A percentile compares a stretch with the other conserved stretches of the same genome.
Evolutionary conservation across 352 stramenopile species (phyloP).

Genomic region (Pythium rhizo-oryzae): DNA sequence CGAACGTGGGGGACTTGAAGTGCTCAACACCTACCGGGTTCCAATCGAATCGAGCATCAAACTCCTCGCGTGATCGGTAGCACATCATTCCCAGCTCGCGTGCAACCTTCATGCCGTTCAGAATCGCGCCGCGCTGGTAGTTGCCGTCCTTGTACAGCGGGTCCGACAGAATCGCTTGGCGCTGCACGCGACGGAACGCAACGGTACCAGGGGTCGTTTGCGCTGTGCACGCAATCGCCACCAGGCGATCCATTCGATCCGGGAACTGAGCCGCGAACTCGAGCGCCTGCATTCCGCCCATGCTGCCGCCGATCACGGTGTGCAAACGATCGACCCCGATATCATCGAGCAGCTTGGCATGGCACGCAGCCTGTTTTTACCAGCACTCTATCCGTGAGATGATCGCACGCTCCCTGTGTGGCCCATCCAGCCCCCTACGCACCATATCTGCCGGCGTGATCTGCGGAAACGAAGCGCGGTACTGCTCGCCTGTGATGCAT

Average conservation of each 20-base stretch:
- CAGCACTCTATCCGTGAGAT: not conserved
- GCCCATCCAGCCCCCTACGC: not conserved
- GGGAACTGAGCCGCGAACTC: slow-evolving; percentile 88
- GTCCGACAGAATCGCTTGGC: slow-evolving; percentile 80
- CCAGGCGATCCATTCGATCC: slow-evolving; percentile 64
- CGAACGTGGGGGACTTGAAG: slow-evolving; percentile 82
- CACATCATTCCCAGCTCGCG: slow-evolving; percentile 88
- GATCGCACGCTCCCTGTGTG: not conserved
- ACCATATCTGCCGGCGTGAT: slow-evolving; percentile 87
- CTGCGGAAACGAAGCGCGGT: slow-evolving; percentile 77
- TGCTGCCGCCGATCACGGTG: slow-evolving; percentile 85
- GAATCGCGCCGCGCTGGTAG: slow-evolving; percentile 52
- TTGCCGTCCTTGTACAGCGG: slow-evolving; percentile 80
- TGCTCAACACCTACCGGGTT: slow-evolving; percentile 69
- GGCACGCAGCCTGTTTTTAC: slow-evolving; percentile 48
- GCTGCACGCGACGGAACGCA: slow-evolving; percentile 82
- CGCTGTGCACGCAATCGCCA: slow-evolving; percentile 83
- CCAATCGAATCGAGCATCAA: slow-evolving; percentile 88
- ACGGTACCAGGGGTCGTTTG: slow-evolving; percentile 89
- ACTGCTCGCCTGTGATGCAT: slow-evolving; percentile 42
- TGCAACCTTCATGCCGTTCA: slow-evolving; percentile 86
- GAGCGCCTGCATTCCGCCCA: slow-evolving; percentile 89
- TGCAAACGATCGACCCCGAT: slow-evolving; percentile 75
- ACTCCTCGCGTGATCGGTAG: slow-evolving; percentile 89
- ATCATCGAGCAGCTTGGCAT: slow-evolving; percentile 80